phyloP scores from a whole-genome alignment of 1,284 basidiomycete genomes.

The Moniliophthora roreri region DNA sequence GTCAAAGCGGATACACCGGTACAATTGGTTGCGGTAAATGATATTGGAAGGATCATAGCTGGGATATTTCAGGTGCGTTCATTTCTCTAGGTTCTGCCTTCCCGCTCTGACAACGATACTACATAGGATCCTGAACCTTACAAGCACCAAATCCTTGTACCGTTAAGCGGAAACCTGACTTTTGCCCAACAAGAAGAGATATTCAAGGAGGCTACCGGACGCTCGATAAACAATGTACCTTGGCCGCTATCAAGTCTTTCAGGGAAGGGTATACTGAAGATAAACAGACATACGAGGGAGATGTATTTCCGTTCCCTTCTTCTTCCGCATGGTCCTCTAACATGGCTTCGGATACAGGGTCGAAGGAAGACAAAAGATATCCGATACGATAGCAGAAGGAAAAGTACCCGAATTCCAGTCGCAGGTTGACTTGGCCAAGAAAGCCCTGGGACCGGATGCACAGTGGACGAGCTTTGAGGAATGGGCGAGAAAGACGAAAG shows the following conservation, averaged over 20 bases:
- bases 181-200: conserved; percentile 27
- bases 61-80: conserved; percentile 31
- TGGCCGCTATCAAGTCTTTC: conserved; percentile 18
- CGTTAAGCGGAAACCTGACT: conserved; percentile 33
- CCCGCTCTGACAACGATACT: neutral
- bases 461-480: conserved; percentile 28
- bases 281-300: conserved; percentile 31
- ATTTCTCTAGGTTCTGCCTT: neutral
- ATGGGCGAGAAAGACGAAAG: conserved; percentile 22
- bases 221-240: conserved; percentile 29
- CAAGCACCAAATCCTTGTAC: conserved; percentile 26
- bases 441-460: conserved; percentile 24
- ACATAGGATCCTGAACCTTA: conserved; percentile 27
- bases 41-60: conserved; percentile 36
- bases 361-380: neutral
- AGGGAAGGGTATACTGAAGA: conserved; percentile 24
- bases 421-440: conserved; percentile 20
- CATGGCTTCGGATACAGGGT: conserved; percentile 12
- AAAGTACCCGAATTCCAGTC: conserved; percentile 19
- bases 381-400: conserved; percentile 13
- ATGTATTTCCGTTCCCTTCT: conserved; percentile 26
- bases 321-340: neutral
- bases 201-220: conserved; percentile 32
- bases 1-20: conserved; percentile 32
- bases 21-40: conserved; percentile 31